phyloP scores from a whole-genome alignment of 2,329 filamentous ascomycete genomes.

The Paecilomyces fulvus region DNA sequence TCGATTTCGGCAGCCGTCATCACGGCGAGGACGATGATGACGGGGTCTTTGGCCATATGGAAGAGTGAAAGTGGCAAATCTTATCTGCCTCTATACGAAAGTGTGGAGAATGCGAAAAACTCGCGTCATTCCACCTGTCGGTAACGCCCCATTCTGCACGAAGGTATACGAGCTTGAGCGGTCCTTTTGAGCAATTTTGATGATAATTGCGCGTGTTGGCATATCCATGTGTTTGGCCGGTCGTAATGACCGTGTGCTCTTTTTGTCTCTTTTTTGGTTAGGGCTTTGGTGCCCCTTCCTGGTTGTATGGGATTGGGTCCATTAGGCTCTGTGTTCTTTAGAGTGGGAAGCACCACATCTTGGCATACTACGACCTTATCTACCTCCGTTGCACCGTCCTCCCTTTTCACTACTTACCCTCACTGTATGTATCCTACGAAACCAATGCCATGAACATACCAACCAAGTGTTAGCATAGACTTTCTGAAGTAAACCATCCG shows the following conservation, averaged over 20 bases:
- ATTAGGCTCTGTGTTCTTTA: neutral
- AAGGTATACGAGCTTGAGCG: conserved; percentile 33
- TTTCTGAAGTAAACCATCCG: too few relatives aligned
- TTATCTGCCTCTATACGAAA: neutral
- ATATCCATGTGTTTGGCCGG: conserved; percentile 15
- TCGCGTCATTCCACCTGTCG: conserved; percentile 4
- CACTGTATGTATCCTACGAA: too few relatives aligned
- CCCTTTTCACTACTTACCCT: too few relatives aligned
- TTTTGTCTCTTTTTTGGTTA: conserved; percentile 1
- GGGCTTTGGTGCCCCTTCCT: neutral
- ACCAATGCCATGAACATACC: too few relatives aligned
- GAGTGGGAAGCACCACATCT: neutral
- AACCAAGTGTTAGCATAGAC: too few relatives aligned
- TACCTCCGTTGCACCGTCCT: neutral
- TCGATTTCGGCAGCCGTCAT: conserved; percentile 51
- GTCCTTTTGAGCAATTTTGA: conserved; percentile 21
- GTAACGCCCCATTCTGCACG: conserved; percentile 16
- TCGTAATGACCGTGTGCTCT: neutral
- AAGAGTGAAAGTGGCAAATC: conserved; percentile 53
- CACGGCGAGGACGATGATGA: conserved; percentile 86
- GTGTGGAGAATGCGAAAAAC: neutral
- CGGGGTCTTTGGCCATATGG: conserved; percentile 93
- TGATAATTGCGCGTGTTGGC: conserved; percentile 14
- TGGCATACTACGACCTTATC: neutral
- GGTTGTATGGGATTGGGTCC: conserved; percentile 1